Evolutionary conservation across 345 rosid genomes (phyloP), one percentile per base, ranked within the genome.

Genomic region (Lepidium didymum): DNA sequence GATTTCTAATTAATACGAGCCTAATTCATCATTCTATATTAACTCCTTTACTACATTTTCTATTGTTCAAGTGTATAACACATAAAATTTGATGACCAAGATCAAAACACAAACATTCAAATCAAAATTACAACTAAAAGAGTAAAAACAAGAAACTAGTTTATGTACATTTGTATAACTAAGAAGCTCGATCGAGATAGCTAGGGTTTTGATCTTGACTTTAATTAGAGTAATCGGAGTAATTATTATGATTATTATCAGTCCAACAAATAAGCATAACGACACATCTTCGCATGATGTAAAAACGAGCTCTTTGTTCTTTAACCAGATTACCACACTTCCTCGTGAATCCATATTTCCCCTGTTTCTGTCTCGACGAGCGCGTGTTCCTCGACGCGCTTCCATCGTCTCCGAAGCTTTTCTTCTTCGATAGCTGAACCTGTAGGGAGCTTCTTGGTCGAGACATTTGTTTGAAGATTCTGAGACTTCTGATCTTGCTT

Each of bases 221-320:
- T 41, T 18, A 40, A n/a, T n/a, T n/a, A 58, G 16, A 37, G n/a
- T 73, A 2, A 21, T 85, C 77, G 74, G 72, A 87, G 41, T 42
- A 6, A 16, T 1, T 75, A 75, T 85, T 91, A 29, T 79, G 63
- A n/a, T n/a, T n/a, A 23, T 85, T 83, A 37, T 93, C 97, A 16
- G 82, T 84, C 98, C 97, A 93, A 77, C 98, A 93, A 59, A 93
- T 79, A 60, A 93, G 96, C 96, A 93, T 88, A 35, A 84, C 54
- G 21, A 93, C 87, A 43, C 98, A 93, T 25, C 97, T 87, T 56
- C 98, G 57, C 82, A 90, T 67, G 88, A 93, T 90, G 80, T 93
- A 93, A 77, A 90, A 93, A 23, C 91, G 83, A 40, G 98, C 98
- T 72, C 98, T 75, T 53, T 93, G 97, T 62, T 93, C 92, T 36